Percentiles rank a stretch among this genome's conserved stretches.
These are phyloP conservation scores for Colletotrichum sojae DNA, from an alignment of 2,329 filamentous ascomycete genomes.

Conservation along the genomic window DNA sequence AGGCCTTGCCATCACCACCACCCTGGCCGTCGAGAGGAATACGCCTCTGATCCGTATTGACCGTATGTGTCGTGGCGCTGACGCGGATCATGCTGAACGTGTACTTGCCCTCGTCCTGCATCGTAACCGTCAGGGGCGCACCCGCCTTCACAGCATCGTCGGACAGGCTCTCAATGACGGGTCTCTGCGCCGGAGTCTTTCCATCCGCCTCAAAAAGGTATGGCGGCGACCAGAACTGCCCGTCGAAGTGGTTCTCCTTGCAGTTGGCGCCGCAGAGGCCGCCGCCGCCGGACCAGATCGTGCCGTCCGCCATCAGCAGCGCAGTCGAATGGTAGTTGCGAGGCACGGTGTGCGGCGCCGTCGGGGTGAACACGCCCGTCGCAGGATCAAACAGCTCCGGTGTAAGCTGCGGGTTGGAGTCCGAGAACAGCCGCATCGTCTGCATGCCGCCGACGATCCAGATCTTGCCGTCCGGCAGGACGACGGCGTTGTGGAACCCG, in stretches of 20 bases:
- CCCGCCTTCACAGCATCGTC: conserved; percentile 42
- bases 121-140: conserved; percentile 50
- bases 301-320: conserved; percentile 64
- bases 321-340: conserved; percentile 65
- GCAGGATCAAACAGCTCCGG: conserved; percentile 63
- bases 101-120: conserved; percentile 45
- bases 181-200: conserved; percentile 52
- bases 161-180: conserved; percentile 55
- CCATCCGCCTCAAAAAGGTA: conserved; percentile 66
- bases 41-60: conserved; percentile 71
- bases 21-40: conserved; percentile 57
- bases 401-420: conserved; percentile 54
- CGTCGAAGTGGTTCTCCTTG: conserved; percentile 66
- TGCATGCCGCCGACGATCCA: conserved; percentile 62
- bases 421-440: conserved; percentile 59
- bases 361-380: conserved; percentile 10
- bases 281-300: conserved; percentile 65
- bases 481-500: conserved; percentile 59
- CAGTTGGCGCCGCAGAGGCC: conserved; percentile 63
- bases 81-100: conserved; percentile 62
- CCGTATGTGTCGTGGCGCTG: conserved; percentile 65
- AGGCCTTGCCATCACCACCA: conserved; percentile 42
- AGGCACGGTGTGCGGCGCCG: conserved; percentile 53
- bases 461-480: conserved; percentile 63
- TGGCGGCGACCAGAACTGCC: conserved; percentile 67